Base-by-base conservation (phyloP, 768 basidiomycete genomes). In the Phaffia tasmanica region DNA sequence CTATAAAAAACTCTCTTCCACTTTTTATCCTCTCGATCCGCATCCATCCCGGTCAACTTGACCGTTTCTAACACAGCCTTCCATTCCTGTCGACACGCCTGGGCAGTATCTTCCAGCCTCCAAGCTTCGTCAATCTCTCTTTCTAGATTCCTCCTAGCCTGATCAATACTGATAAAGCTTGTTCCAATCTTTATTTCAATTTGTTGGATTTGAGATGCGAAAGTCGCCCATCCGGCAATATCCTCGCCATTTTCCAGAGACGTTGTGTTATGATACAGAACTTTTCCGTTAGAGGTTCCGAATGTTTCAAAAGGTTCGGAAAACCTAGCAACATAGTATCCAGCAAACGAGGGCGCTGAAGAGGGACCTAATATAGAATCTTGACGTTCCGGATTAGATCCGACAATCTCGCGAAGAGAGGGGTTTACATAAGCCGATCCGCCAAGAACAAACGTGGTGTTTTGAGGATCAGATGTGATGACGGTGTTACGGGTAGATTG, bases 111-210 rank as follows among this genome's bases (percentile, higher is more conserved):
- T 63, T 85, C 83, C 0, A 80, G 49, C 47, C 61, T 49, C 61
- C 61, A 48, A 5, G 15, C 21, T 32, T 30, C 30, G 11, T 51
- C 61, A 3, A 65, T 32, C 32, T 65, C 64, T 7, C 7, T n/a
- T 23, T 60, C 64, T 21, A 65, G 57, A 23, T 65, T 73, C 71
- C 69, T 70, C 48, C 81, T 75, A 0, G 85, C 85, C 67, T 87
- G 86, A 3, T 84, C 83, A 8, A 83, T 76, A 0, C 85, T 86
- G 65, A 88, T 85, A 73, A 87, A 87, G 4, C 86, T 87, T 3
- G 86, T 84, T 2, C 85, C 86, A 1, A 88, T 78, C 15, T 84
- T 78, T 9, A 85, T 81, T 7, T 82, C 79, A 51, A 86, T 77
- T 8, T 73, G 69, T 16, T 74, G 72, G 25, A 78, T 72, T 3